Evolutionary conservation across 139 green algal species (phyloP).

Genomic region (Picochlorum sp.): DNA sequence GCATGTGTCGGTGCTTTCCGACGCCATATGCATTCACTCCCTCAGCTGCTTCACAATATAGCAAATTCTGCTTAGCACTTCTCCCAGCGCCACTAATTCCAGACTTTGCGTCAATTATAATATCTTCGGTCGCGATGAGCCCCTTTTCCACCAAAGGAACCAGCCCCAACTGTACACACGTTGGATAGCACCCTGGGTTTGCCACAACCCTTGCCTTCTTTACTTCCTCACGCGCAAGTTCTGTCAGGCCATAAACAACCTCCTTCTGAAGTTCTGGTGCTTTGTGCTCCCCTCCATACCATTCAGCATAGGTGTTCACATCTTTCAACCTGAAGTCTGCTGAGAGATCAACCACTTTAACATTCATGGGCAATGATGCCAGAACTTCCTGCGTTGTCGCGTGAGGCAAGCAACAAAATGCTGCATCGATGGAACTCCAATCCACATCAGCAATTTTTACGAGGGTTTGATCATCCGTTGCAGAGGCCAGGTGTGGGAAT

Average conservation of each 20-base stretch:
- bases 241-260: constrained; percentile 94
- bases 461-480: constrained; percentile 54
- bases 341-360: constrained; percentile 94
- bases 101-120: constrained; percentile 97
- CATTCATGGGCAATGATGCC: constrained; percentile 55
- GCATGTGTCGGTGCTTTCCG: constrained; percentile 82
- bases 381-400: constrained; percentile 92
- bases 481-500: constrained; percentile 80
- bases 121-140: constrained; percentile 78
- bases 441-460: constrained; percentile 85
- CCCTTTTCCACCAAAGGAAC: constrained; percentile 61
- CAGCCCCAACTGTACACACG: constrained; percentile 74
- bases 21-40: constrained; percentile 81
- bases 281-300: constrained; percentile 87
- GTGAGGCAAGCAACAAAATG: constrained; percentile 97
- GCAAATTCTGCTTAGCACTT: constrained; percentile 78
- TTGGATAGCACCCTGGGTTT: constrained; percentile 98
- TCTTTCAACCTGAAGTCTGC: constrained; percentile 91
- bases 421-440: constrained; percentile 74
- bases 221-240: constrained; percentile 71
- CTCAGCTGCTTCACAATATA: constrained; percentile 87
- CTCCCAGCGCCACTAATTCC: constrained; percentile 85
- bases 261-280: constrained; percentile 89
- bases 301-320: constrained; percentile 80
- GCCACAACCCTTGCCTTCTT: constrained; percentile 78